Evolutionary conservation across 2,329 filamentous ascomycete species (phyloP), one percentile per base, ranked within the genome.

Genomic region (Parascedosporium putredinis): DNA sequence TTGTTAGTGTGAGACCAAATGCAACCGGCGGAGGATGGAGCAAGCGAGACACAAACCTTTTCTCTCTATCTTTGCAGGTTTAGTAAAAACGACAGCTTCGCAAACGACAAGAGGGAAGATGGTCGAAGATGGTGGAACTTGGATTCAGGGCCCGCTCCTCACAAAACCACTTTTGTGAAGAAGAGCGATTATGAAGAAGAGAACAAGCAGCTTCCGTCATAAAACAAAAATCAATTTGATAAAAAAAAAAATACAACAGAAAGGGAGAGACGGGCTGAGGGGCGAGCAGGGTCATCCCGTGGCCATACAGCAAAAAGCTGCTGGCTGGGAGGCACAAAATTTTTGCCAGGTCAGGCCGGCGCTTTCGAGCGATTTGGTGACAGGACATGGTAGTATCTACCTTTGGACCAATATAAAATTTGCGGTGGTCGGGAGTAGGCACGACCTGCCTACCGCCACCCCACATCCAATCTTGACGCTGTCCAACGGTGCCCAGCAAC

Each of bases 391-490:
- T 46, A 46, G 24, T 27, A 46, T 46, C 8, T 46, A 46, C 44
- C 18, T 31, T 31, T 22, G 16, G 12, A 20, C 24, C 23, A 31
- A 31, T 33, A 46, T 31, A 16, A 27, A 31, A 31, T 46, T 34
- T 4, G 44, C 44, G 2, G 44, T 12, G 27, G 23, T 4, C 18
- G 25, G 9, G 27, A 27, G 47, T 40, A 44, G 3, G 23, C 8
- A 12, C 29, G 14, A 44, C 45, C 29, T 22, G 10, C 7, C 29
- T n/a, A 27, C 47, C 47, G 34, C 36, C 47, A n/a, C 47, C 47
- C 47, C 47, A 49, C 47, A 49, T 49, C 47, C 34, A 49, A 49
- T 49, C 47, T 49, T 44, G 47, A 49, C 43, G 47, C 47, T 24
- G 25, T 33, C 38, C 38, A 49, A 29, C 47, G 47, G 47, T 49